A percentile compares a stretch with the other conserved stretches of the same genome.
phyloP scores from a whole-genome alignment of 2,329 filamentous ascomycete genomes.

The Colletotrichum sidae region DNA sequence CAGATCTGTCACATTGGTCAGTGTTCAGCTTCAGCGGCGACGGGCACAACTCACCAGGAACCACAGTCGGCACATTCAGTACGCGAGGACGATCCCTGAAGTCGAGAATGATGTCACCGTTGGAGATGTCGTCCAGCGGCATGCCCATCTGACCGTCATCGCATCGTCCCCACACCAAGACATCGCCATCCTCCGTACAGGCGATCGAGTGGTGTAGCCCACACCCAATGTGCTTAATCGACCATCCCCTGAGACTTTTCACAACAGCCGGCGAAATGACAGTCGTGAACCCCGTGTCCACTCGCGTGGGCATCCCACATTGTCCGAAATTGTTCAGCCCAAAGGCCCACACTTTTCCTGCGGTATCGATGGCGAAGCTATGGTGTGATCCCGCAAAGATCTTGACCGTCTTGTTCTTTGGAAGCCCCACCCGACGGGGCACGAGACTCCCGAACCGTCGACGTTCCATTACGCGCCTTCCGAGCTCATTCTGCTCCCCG shows the following conservation, averaged over 20 bases:
- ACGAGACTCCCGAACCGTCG: conserved; percentile 59
- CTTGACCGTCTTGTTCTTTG: conserved; percentile 47
- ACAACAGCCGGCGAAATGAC: conserved; percentile 68
- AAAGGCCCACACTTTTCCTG: conserved; percentile 75
- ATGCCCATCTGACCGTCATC: conserved; percentile 67
- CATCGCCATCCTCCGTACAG: conserved; percentile 52
- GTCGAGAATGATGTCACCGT: conserved; percentile 71
- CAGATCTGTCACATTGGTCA: conserved; percentile 16
- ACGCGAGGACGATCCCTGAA: conserved; percentile 73
- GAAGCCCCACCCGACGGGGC: conserved; percentile 49
- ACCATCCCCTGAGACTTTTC: conserved; percentile 62
- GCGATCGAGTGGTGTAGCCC: conserved; percentile 74
- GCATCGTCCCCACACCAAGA: conserved; percentile 61
- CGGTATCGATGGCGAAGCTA: conserved; percentile 74
- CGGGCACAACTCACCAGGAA: conserved; percentile 40
- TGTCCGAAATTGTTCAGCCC: conserved; percentile 79
- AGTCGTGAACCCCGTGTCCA: conserved; percentile 40
- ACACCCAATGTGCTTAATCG: conserved; percentile 69
- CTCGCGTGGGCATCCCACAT: conserved; percentile 63
- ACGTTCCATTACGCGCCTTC: conserved; percentile 62
- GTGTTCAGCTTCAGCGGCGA: background rate
- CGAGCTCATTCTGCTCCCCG: conserved; percentile 58
- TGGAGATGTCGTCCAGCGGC: conserved; percentile 60
- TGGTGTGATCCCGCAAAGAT: conserved; percentile 72
- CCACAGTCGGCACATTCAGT: conserved; percentile 56